Conservation (phyloP, 2,329 filamentous ascomycete genomes). For the Pseudopyricularia cyperi region DNA sequence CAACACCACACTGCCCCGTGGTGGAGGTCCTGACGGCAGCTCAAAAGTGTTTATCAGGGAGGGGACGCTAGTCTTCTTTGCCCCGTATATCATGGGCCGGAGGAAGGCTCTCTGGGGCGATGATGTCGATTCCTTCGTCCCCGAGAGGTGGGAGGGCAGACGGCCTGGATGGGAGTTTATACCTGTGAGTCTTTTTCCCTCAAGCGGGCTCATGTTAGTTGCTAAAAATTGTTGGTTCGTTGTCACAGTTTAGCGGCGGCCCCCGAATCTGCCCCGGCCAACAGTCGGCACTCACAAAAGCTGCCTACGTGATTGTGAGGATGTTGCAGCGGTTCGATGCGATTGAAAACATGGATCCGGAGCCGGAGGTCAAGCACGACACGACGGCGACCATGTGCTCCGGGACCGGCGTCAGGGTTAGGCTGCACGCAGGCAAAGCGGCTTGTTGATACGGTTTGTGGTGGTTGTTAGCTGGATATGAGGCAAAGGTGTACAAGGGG, state of each 20-base stretch:
- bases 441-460: no score
- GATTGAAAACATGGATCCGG: background rate
- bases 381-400: background rate
- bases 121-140: constrained; percentile 5
- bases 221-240: no score
- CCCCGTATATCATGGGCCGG: constrained; percentile 20
- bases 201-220: no score
- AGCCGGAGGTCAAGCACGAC: background rate
- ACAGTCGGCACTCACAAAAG: constrained; percentile 1
- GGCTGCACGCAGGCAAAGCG: background rate
- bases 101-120: constrained; percentile 4
- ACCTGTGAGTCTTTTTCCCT: background rate
- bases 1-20: constrained; percentile 28
- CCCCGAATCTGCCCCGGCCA: constrained; percentile 3
- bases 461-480: no score
- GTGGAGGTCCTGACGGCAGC: constrained; percentile 28
- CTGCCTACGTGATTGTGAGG: constrained; percentile 1
- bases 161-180: background rate
- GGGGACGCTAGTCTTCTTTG: constrained; percentile 24
- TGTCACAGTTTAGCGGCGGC: constrained; percentile 3
- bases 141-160: constrained; percentile 4
- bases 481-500: no score
- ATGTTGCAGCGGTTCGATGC: background rate
- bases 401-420: background rate
- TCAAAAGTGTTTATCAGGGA: constrained; percentile 29